Evolutionary conservation across 2,329 filamentous ascomycete genomes (phyloP).

Genomic region (Talaromyces sp.): DNA sequence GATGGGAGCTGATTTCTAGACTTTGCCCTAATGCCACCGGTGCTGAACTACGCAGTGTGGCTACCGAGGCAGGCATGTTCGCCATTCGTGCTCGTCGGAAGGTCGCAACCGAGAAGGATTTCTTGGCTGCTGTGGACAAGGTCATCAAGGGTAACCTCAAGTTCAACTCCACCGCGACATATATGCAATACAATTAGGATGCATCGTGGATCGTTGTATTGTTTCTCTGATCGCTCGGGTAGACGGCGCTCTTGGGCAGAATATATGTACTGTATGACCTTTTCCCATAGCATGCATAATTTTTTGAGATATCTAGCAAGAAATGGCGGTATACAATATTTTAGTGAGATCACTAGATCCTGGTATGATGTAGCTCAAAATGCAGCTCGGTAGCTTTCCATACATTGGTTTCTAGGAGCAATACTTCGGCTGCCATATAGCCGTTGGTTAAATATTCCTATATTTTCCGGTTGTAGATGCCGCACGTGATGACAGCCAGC

Average conservation of each 20-base stretch:
- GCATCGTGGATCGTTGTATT: constrained; percentile 18
- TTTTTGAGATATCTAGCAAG: neutral
- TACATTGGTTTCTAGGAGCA: too few species aligned
- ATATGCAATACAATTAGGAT: constrained; percentile 95
- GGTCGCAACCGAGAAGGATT: constrained; percentile 98
- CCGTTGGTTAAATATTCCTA: constrained; percentile 23
- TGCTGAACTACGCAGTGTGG: constrained; percentile 92
- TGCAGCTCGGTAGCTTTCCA: neutral
- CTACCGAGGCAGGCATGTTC: constrained; percentile 98
- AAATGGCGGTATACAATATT: neutral
- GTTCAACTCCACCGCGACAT: constrained; percentile 97
- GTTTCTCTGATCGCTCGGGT: constrained; percentile 25
- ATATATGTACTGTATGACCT: constrained; percentile 32
- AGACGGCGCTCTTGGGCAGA: constrained; percentile 28
- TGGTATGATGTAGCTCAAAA: neutral
- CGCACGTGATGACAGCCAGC: constrained; percentile 29
- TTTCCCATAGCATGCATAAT: constrained; percentile 16
- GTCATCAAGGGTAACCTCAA: constrained; percentile 99
- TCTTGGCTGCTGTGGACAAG: constrained; percentile 96
- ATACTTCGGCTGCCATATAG: constrained; percentile 18
- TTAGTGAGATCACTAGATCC: neutral
- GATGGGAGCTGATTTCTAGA: constrained; percentile 97
- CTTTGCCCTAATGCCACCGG: constrained; percentile 96
- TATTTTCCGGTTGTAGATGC: constrained; percentile 25
- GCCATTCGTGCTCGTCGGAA: constrained; percentile 92